Base-by-base conservation (phyloP, 768 basidiomycete species). In the Termitomyces sp. region DNA sequence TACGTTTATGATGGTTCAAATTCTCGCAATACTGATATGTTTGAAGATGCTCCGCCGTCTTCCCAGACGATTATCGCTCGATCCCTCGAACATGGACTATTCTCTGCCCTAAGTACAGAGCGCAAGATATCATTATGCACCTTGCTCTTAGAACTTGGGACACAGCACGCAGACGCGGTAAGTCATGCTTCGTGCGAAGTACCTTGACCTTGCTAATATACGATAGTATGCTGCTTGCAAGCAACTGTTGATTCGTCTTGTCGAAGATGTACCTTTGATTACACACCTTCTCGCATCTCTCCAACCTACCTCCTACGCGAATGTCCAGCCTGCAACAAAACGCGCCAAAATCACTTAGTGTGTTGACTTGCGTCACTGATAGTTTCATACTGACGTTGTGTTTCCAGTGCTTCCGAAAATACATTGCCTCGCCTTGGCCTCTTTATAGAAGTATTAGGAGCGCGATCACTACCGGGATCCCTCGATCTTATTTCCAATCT, bases 401-500 rank as follows among this genome's bases (percentile, higher is more conserved):
- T 50, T 45, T 14, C 11, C 31, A 74, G 76, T 20, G 59, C 73
- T 31, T 67, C 78, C 20, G 76, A 79, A 29, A 75, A 77, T 43
- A 67, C 70, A 10, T 70, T 88, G 31, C 76, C 80, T 10, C 74
- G 80, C 4, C 71, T 94, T 57, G 82, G 74, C 20, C 70, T 89
- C 20, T 72, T 94, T 31, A 81, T 85, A 1, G 95, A 96, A 71
- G 80, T 90, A 31, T 73, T 96, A 11, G 84, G 81, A 37, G 79
- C 87, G n/a, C 79, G 80, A 36, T 69, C 82, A 1, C 73, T 94
- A 34, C 84, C 88, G 0, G 89, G 86, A 25, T 89, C 90, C 20
- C 74, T 87, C 34, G 85, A 91, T 43, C 80, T 96, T 49, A 78
- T 95, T 48, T 82, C 87, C 0, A 80, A 77, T 50, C 78, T 96